Base-by-base conservation (phyloP, 495 filamentous ascomycete species). In the Usnea hakonensis region DNA sequence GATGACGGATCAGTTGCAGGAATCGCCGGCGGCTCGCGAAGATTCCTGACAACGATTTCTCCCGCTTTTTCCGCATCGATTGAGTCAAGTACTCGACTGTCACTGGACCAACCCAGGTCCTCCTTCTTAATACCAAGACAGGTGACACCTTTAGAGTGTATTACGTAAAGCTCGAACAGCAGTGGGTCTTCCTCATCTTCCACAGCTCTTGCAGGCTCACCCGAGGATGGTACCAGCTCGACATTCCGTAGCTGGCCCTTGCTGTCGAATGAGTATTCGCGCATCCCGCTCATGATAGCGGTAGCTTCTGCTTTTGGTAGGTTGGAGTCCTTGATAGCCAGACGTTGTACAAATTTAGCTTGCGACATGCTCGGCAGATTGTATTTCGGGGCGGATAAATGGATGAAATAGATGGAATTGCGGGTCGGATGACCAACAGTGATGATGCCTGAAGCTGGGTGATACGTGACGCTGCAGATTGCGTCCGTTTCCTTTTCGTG, bases 401-500 rank as follows among this genome's bases (percentile, higher is more conserved):
- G 91, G 52, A 97, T 83, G 74, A 97, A 94, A 78, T 95, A 99
- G 69, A 99, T 88, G 3, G 90, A 95, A 73, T 99, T 99, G 60
- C 93, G 87, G 6, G 92, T 96, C 28, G 95, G 95, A 69, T 99
- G 95, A 30, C 94, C 95, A 61, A 99, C 86, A 58, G 92, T 85
- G 65, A 99, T 87, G 76, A 97, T 95, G 38, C 91, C 90, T 23
- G 92, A 90, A 44, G 82, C 75, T 19, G 95, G 85, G 72, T 97
- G 91, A 68, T 96, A 99, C 64, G 89, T 85, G 66, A 99, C 87
- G 68, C 92, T 97, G 77, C 95, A 97, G 61, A 96, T 90, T 23
- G 91, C 90, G 76, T 99, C 95, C 14, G 90, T 92, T 74, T 99
- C 95, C 66, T 93, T 95, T 75, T 88, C 88, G 70, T 99, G 95